Base-by-base conservation (phyloP, 2,329 filamentous ascomycete genomes). In the Elsinoe arachidis region DNA sequence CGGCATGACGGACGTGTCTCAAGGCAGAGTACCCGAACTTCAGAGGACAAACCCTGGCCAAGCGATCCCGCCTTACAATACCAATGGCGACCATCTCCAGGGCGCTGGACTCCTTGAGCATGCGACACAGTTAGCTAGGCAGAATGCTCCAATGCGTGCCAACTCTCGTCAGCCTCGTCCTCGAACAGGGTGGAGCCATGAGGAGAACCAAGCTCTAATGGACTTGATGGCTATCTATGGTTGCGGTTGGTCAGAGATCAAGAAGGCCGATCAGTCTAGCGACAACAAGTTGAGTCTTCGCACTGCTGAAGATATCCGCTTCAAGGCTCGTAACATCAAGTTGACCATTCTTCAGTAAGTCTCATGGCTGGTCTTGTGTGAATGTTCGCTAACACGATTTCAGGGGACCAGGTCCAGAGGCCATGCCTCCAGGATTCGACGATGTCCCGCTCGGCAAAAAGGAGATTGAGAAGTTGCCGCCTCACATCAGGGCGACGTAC, bases 261-360 rank as follows among this genome's bases (percentile, higher is more conserved):
- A 69, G 41, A 44, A 66, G 9, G 56, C 71, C 17, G 63, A 69
- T 10, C 61, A 66, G 3, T 63, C 68, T 19, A 64, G 67, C 11
- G 63, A 56, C 3, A 37, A 63, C 2, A 52, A 67, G 41, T 63
- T 80, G 15, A 57, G 56, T 3, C 60, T 63, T 1, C 72, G 81
- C 1, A 71, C 67, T 5, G 78, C 83, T 59, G 78, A 80, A 2
- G 77, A 80, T 49, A 60, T 72, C 11, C 58, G 69, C 10, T 70
- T 70, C 65, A 70, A 70, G 59, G 80, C 79, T 3, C 72, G 80
- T 53, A 81, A 80, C 59, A 67, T 83, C 58, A 80, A 78, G 64
- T 68, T 74, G 39, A 68, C 68, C 6, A 74, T 65, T 54, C 55
- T 77, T 2, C 73, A 72, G 75, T 77, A 64, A 67, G 72, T 71